Evolutionary conservation across 768 basidiomycete species (phyloP).

Genomic region (Kondoa malvinella): DNA sequence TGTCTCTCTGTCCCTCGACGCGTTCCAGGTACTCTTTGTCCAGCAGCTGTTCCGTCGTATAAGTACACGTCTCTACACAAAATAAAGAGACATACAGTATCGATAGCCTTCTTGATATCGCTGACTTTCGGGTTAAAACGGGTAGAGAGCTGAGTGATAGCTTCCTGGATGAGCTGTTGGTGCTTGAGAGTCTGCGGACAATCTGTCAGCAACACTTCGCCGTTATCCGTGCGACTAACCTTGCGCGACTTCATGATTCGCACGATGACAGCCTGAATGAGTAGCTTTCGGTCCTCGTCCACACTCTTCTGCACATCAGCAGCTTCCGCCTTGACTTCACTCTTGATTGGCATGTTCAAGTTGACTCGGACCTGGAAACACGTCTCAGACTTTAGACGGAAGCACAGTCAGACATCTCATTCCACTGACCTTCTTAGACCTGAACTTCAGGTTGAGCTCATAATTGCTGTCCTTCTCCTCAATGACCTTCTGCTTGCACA

Average conservation of each 20-base stretch:
- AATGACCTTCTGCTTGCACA: conserved; percentile 76
- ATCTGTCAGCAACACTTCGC: conserved; percentile 2
- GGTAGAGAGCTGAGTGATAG: conserved; percentile 70
- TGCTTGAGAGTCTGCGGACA: conserved; percentile 60
- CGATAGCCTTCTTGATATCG: conserved; percentile 77
- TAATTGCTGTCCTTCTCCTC: conserved; percentile 73
- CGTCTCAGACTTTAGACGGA: not conserved
- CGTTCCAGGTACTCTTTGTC: conserved; percentile 98
- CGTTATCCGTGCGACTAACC: conserved; percentile 16
- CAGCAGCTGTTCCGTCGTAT: conserved; percentile 73
- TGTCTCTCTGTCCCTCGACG: conserved; percentile 33
- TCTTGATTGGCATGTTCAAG: conserved; percentile 59
- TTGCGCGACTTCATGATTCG: conserved; percentile 83
- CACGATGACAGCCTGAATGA: conserved; percentile 47
- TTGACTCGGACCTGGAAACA: conserved; percentile 30
- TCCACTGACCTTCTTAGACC: conserved; percentile 7
- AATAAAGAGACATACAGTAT: not conserved
- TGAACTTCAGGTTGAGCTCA: conserved; percentile 57
- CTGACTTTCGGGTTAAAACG: conserved; percentile 84
- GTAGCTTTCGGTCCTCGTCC: conserved; percentile 91
- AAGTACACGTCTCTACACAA: not conserved
- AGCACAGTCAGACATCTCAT: not conserved
- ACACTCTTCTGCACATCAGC: conserved; percentile 81
- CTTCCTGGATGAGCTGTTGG: conserved; percentile 72
- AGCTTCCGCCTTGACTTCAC: conserved; percentile 80